Base-by-base conservation (phyloP, 345 rosid genomes). In the Euphorbia tirucalli region DNA sequence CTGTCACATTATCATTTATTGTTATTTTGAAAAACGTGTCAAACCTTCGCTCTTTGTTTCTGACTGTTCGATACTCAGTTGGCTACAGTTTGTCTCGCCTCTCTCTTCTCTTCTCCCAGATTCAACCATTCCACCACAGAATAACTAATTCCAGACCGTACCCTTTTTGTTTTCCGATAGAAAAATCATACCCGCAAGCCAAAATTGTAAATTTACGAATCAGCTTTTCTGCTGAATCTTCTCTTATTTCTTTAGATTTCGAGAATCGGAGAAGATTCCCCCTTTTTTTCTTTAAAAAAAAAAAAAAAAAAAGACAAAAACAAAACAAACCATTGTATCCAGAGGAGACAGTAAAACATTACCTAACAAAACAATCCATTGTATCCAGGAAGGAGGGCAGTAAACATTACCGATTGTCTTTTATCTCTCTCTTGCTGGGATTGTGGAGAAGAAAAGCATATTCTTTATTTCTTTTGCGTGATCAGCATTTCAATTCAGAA, bases 391-490 rank as follows among this genome's bases (percentile, higher is more conserved):
- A n/a, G n/a, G n/a, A 25, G 22, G 39, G 11, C 32, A 59, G 16
- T 41, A 58, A 27, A 59, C 25, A 25, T 2, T 65, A 63, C 11
- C 55, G 15, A 44, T n/a, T 10, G n/a, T 49, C 13, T 73, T 28
- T 46, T 49, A 10, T 16, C 24, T 57, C 21, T 52, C 56, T 69
- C 27, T 55, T 58, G 16, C 19, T n/a, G 18, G 46, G 50, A 55
- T 64, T 18, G 32, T 46, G 54, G 52, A 64, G 74, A 64, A 75
- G 69, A 16, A 75, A 68, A 79, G 70, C 68, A 43, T 61, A 68
- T 35, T 35, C 39, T n/a, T n/a, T n/a, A n/a, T n/a, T 52, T 64
- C 66, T 62, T 46, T 74, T 35, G 19, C 52, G 44, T 31, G 32
- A 50, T 72, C 54, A 32, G 4, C 52, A 43, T 49, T 60, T 59